A percentile compares a stretch with the other conserved stretches of the same genome.
phyloP scores from a whole-genome alignment of 352 stramenopile species.

The Phytophthora pluvialis region DNA sequence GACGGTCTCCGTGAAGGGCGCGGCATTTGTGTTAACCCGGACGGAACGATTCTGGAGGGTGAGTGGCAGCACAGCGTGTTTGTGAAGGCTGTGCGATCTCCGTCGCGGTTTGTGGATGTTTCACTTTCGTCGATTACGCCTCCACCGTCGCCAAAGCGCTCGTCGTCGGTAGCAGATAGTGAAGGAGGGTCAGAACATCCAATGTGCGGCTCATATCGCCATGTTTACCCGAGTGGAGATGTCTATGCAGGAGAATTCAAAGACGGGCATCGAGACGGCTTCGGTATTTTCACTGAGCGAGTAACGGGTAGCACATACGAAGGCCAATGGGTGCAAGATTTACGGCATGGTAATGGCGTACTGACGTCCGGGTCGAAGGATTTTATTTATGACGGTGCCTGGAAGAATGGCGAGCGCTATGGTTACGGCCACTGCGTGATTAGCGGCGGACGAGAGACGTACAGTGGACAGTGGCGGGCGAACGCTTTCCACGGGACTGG shows the following conservation, averaged over 20 bases:
- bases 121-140: slow-evolving; percentile 37
- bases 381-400: slow-evolving; percentile 87
- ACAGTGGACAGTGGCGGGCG: slow-evolving; percentile 70
- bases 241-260: slow-evolving; percentile 77
- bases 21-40: slow-evolving; percentile 66
- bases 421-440: slow-evolving; percentile 84
- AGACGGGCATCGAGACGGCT: slow-evolving; percentile 50
- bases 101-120: slow-evolving; percentile 70
- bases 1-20: slow-evolving; percentile 82
- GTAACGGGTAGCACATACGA: slow-evolving; percentile 75
- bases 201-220: slow-evolving; percentile 40
- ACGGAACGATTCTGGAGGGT: slow-evolving; percentile 72
- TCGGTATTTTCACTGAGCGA: slow-evolving; percentile 68
- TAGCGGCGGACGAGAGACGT: slow-evolving; percentile 68
- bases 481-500: slow-evolving; percentile 84
- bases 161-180: not conserved
- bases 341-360: slow-evolving; percentile 67
- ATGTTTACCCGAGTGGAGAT: slow-evolving; percentile 72
- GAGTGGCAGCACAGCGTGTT: slow-evolving; percentile 80
- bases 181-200: slow-evolving; percentile 29
- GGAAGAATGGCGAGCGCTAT: slow-evolving; percentile 58
- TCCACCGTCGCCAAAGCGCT: slow-evolving; percentile 7
- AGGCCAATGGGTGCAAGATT: slow-evolving; percentile 66
- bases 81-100: slow-evolving; percentile 47
- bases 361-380: slow-evolving; percentile 75